Conservation (phyloP, 1,284 basidiomycete species). For the Mycosarcoma mackinlayi region DNA sequence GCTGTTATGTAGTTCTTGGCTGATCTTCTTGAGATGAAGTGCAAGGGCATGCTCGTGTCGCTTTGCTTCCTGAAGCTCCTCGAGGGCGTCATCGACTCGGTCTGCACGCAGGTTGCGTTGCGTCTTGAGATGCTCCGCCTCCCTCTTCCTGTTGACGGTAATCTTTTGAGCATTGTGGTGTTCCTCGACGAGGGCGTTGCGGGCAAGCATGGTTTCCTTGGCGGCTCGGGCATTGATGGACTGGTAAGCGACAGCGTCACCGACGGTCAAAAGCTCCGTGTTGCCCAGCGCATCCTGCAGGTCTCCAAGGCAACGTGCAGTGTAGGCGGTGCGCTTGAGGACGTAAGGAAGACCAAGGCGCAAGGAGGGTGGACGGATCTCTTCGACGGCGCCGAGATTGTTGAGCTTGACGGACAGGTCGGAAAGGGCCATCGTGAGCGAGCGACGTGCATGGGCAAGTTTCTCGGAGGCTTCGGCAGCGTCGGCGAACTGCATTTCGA, state of each 20-base stretch:
- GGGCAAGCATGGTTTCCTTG: conserved; percentile 58
- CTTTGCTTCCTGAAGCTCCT: conserved; percentile 59
- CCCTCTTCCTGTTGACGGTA: conserved; percentile 51
- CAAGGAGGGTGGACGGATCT: conserved; percentile 36
- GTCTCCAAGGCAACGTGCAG: conserved; percentile 34
- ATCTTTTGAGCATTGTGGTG: conserved; percentile 56
- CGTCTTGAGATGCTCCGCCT: conserved; percentile 55
- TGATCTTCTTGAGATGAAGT: conserved; percentile 47
- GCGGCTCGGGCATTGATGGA: conserved; percentile 60
- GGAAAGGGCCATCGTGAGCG: conserved; percentile 25
- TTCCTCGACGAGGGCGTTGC: conserved; percentile 63
- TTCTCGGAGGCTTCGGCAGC: conserved; percentile 52
- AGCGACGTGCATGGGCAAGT: conserved; percentile 41
- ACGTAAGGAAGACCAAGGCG: conserved; percentile 43
- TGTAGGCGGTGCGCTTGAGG: conserved; percentile 43
- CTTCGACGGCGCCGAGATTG: conserved; percentile 49
- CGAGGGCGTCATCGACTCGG: conserved; percentile 56
- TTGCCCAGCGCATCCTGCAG: conserved; percentile 41
- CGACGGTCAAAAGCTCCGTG: conserved; percentile 50
- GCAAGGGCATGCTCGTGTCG: conserved; percentile 52
- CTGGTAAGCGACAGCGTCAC: conserved; percentile 59
- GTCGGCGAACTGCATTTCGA: conserved; percentile 60
- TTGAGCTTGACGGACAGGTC: conserved; percentile 41
- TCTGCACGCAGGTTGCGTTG: conserved; percentile 44
- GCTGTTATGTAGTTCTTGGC: conserved; percentile 44